Base-by-base conservation (phyloP, 2,329 filamentous ascomycete species). In the Alternaria conjuncta region DNA sequence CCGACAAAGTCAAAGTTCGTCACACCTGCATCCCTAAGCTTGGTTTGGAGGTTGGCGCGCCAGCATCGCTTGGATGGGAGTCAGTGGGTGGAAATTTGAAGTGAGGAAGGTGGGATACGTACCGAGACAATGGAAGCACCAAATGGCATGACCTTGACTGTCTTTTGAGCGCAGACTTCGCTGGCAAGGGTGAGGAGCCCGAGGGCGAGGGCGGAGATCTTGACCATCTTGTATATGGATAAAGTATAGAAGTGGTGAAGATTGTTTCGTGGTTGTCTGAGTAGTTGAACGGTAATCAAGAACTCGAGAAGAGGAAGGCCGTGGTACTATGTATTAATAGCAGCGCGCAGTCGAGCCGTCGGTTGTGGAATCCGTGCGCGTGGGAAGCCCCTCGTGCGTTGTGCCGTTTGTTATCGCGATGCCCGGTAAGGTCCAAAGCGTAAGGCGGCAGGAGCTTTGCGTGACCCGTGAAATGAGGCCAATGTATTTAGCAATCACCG, bases 1-100 rank as follows among this genome's bases (percentile, higher is more conserved):
- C 78, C 78, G 43, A 80, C 76, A 60, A 80, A 79, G 69, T 79
- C 75, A 47, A 71, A 72, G 69, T 79, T 76, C 21, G 57, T 73
- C 18, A 71, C 53, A 20, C 63, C 63, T 43, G 58, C 57, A 23
- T 59, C 60, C 55, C 72, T 71, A 50, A 80, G 75, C 43, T 73
- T 71, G 26, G 71, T 55, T 58, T 72, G 73, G 54, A 80, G 76
- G 44, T 74, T 72, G 36, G 75, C 75, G 58, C 78, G 78, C 78
- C 78, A 80, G 70, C 78, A 80, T 64, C 70, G 72, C 77, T 79
- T 57, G 3, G 11, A 23, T 32, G 2, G 11, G 21, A 15, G 64
- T 71, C 50, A 70, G 67, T 62, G 25, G 43, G 10, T 55, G 12
- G 7, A 23, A n/a, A 41, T 7, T 13, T 30, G 28, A 36, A 10